phyloP scores from a whole-genome alignment of 2,329 filamentous ascomycete species.

The Lachnellula subtilissima region DNA sequence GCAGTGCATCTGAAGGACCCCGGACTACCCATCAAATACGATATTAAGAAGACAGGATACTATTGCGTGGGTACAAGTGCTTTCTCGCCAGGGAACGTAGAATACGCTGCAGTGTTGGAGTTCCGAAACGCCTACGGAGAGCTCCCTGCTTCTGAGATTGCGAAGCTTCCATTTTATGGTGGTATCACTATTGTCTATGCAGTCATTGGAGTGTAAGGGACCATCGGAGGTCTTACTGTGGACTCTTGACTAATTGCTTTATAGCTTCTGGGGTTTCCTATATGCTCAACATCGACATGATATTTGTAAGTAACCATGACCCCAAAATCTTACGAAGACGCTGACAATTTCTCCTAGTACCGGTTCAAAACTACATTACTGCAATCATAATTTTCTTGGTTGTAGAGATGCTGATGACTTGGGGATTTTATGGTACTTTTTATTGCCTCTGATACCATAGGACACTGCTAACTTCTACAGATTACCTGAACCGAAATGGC shows the following conservation, averaged over 20 bases:
- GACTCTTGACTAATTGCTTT: constrained; percentile 1
- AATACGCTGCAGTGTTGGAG: constrained; percentile 78
- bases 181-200: constrained; percentile 92
- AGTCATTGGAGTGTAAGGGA: constrained; percentile 64
- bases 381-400: constrained; percentile 93
- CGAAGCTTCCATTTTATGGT: constrained; percentile 95
- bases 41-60: constrained; percentile 85
- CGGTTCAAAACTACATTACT: constrained; percentile 98
- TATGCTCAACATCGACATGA: constrained; percentile 93
- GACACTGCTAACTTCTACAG: constrained; percentile 44
- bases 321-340: neutral
- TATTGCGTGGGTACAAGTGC: constrained; percentile 84
- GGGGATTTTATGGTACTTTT: constrained; percentile 82
- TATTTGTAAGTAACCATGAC: constrained; percentile 56
- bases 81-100: constrained; percentile 52
- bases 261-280: constrained; percentile 83
- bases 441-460: neutral
- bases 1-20: constrained; percentile 78
- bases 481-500: constrained; percentile 88
- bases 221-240: neutral
- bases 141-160: constrained; percentile 89
- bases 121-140: constrained; percentile 97
- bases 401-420: constrained; percentile 95
- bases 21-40: constrained; percentile 67
- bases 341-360: constrained; percentile 52